These are phyloP conservation scores for Zizania latifolia DNA, from an alignment of 176 grass and related monocot genomes.

Conservation along the genomic window DNA sequence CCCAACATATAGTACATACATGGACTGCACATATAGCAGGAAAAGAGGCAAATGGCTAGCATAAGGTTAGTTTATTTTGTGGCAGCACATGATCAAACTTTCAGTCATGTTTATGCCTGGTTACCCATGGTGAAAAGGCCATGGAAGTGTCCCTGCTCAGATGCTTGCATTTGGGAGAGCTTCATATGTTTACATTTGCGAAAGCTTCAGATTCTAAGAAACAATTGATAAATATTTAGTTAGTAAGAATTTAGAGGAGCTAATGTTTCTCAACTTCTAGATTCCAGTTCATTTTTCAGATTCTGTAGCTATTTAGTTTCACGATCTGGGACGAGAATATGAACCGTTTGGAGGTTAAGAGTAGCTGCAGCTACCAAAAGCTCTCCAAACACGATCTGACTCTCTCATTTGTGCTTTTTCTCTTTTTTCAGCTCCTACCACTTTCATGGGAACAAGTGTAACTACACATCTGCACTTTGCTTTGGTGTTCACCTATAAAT, in stretches of 20 bases:
- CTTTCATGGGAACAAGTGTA: constrained; percentile 25
- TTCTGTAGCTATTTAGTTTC: too few species aligned
- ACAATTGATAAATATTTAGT: too few species aligned
- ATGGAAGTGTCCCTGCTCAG: not conserved
- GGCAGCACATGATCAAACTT: not conserved
- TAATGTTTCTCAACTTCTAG: too few species aligned
- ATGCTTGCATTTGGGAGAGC: too few species aligned
- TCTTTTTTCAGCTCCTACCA: not conserved
- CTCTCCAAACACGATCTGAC: too few species aligned
- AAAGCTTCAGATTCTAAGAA: too few species aligned
- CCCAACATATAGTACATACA: not conserved
- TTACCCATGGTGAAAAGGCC: not conserved
- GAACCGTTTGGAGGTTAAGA: too few species aligned
- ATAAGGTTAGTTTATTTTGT: constrained; percentile 10
- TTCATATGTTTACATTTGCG: too few species aligned
- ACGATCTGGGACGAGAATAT: too few species aligned
- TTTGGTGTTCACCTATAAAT: not conserved
- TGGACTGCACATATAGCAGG: not conserved
- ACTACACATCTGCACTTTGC: not conserved
- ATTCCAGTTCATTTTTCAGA: too few species aligned
- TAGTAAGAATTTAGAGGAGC: too few species aligned
- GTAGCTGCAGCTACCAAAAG: too few species aligned
- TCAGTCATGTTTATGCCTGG: not conserved
- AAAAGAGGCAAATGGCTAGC: not conserved
- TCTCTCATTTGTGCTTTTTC: not conserved